Evolutionary conservation across 495 filamentous ascomycete genomes (phyloP), one percentile per base, ranked within the genome.

Genomic region (Aspergillus hancockii): DNA sequence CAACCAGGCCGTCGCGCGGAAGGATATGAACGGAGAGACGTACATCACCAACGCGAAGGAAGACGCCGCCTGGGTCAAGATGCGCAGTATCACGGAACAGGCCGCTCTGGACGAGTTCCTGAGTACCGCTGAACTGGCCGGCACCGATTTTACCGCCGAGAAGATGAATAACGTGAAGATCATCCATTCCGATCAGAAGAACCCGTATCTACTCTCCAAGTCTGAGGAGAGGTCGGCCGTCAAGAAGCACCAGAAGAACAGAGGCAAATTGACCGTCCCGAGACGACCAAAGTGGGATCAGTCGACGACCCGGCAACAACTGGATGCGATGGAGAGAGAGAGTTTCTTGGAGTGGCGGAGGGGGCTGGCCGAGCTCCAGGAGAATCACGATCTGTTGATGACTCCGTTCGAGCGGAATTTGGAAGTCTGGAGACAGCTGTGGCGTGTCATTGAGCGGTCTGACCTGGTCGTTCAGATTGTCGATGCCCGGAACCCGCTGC

Each of bases 121-220:
- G 52, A 85, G 77, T 52, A 97, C 93, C 28, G 93, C 93, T 62
- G 92, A 98, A 75, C 80, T 99, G 63, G 95, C 95, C 19, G 93
- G 92, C 49, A 99, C 95, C 58, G 95, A 99, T 70, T 99, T 99
- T 72, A 96, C 94, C 7, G 95, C 95, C 36, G 94, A 99, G 81
- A 97, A 97, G 80, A 90, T 95, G 84, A 96, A 91, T 73, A 97
- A 93, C 70, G 89, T 98, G 71, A 96, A 97, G 76, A 97, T 99
- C 70, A 97, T 99, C 64, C 93, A 99, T 67, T 85, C 84, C 54
- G 90, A 94, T 70, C 93, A 98, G 77, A 88, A 86, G 72, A 99
- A 99, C 74, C 94, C 95, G 2, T 99, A 92, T 68, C 81, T 99
- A 19, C 83, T 99, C 14, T 91, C 91, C 3, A 85, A 90, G 0